Conservation (phyloP, 1,284 basidiomycete species). For the Ceratobasidium theobromae region DNA sequence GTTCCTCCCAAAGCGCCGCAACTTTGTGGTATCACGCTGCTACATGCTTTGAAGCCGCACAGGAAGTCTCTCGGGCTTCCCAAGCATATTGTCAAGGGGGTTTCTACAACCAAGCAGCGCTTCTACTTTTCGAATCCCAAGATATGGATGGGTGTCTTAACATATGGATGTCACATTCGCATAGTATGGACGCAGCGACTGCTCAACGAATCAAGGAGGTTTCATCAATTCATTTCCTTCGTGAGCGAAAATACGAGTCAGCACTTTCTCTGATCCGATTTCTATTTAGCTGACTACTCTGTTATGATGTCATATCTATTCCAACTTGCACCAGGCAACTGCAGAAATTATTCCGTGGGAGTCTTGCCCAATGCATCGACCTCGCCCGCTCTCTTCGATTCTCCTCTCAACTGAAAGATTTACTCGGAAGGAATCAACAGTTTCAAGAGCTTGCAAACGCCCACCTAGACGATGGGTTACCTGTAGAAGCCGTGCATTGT, state of each 20-base stretch:
- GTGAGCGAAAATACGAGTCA: constrained; percentile 10
- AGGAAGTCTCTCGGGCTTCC: not conserved
- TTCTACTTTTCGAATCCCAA: constrained; percentile 2
- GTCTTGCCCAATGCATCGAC: not conserved
- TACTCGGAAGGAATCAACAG: constrained; percentile 2
- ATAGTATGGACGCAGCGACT: not conserved
- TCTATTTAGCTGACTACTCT: not conserved
- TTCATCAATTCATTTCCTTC: constrained; percentile 13
- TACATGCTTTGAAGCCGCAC: not conserved
- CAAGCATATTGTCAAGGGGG: constrained; percentile 7
- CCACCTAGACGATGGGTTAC: constrained; percentile 11
- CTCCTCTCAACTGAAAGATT: constrained; percentile 2
- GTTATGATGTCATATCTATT: not conserved
- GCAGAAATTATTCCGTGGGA: not conserved
- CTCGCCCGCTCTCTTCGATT: constrained; percentile 11
- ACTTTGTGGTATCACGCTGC: constrained; percentile 23
- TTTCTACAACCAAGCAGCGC: constrained; percentile 19
- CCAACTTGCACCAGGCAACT: not conserved
- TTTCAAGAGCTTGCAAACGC: constrained; percentile 12
- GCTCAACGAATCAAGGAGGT: constrained; percentile 6
- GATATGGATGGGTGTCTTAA: constrained; percentile 5
- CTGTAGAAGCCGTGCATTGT: not conserved
- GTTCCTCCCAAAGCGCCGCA: not conserved
- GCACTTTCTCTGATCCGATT: not conserved
- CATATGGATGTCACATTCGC: not conserved